phyloP scores from a whole-genome alignment of 805 yeast genomes.

The Priceomyces carsonii region DNA sequence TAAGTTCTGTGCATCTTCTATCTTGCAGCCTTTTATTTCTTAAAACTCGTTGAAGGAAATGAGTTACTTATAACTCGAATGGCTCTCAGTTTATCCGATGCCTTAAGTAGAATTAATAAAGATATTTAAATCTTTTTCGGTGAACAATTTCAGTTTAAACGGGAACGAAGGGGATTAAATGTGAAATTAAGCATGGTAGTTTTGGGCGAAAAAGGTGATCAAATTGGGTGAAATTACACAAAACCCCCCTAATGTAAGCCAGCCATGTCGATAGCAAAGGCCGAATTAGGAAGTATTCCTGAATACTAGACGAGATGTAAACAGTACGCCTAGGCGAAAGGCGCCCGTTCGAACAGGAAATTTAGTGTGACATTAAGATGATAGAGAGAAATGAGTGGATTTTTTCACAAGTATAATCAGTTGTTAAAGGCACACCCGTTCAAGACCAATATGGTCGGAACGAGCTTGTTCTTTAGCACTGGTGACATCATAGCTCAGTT shows the following conservation, averaged over 20 bases:
- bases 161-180: slow-evolving; percentile 8
- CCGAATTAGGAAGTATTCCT: slow-evolving; percentile 6
- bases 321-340: slow-evolving; percentile 1
- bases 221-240: slow-evolving; percentile 7
- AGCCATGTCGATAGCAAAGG: slow-evolving; percentile 4
- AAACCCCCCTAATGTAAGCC: slow-evolving; percentile 5
- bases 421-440: slow-evolving; percentile 48
- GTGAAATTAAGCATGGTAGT: slow-evolving; percentile 4
- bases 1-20: slow-evolving; percentile 77
- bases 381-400: too few species aligned
- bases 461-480: slow-evolving; percentile 47
- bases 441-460: slow-evolving; percentile 53
- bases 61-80: too few species aligned
- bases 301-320: slow-evolving; percentile 6
- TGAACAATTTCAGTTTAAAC: slow-evolving; percentile 3
- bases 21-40: too few species aligned
- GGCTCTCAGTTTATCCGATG: too few species aligned
- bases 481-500: slow-evolving; percentile 46
- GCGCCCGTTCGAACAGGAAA: neutral
- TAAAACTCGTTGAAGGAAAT: too few species aligned
- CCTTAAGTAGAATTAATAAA: too few species aligned
- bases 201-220: slow-evolving; percentile 9
- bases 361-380: neutral
- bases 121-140: too few species aligned
- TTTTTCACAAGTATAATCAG: slow-evolving; percentile 21